These are phyloP conservation scores for Cladosporium sp. DNA, from an alignment of 2,329 filamentous ascomycete species.

Conservation along the genomic window DNA sequence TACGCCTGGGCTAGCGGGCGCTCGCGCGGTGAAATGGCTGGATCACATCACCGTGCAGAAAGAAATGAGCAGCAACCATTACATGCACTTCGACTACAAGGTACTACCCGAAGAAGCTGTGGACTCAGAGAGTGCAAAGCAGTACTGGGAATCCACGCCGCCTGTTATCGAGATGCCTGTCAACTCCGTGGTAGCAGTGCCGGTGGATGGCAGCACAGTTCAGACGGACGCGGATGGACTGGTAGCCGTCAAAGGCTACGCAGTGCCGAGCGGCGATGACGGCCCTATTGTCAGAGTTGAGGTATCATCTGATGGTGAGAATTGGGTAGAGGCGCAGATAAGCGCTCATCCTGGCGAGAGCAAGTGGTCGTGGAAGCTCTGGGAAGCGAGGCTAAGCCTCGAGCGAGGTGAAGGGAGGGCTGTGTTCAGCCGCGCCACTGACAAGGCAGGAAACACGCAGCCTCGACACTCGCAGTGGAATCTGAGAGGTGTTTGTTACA, in stretches of 20 bases:
- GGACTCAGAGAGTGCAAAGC: conserved; percentile 43
- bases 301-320: conserved; percentile 59
- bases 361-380: conserved; percentile 54
- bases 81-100: conserved; percentile 59
- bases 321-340: conserved; percentile 57
- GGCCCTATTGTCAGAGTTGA: conserved; percentile 63
- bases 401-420: conserved; percentile 52
- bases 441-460: conserved; percentile 54
- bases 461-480: conserved; percentile 57
- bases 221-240: conserved; percentile 47
- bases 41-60: conserved; percentile 55
- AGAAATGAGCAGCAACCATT: conserved; percentile 51
- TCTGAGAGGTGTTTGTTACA: conserved; percentile 44
- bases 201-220: conserved; percentile 46
- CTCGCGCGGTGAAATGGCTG: conserved; percentile 60
- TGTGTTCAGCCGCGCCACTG: conserved; percentile 58
- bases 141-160: conserved; percentile 54
- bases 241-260: conserved; percentile 51
- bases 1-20: conserved; percentile 61
- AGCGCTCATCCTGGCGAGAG: conserved; percentile 50
- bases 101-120: conserved; percentile 51
- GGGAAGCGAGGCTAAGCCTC: conserved; percentile 50
- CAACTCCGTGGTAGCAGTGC: conserved; percentile 60
- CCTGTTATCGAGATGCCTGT: conserved; percentile 66
- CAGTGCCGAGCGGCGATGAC: conserved; percentile 63